phyloP scores from a whole-genome alignment of 257 asterid genomes.

The Solanum tacnaense region DNA sequence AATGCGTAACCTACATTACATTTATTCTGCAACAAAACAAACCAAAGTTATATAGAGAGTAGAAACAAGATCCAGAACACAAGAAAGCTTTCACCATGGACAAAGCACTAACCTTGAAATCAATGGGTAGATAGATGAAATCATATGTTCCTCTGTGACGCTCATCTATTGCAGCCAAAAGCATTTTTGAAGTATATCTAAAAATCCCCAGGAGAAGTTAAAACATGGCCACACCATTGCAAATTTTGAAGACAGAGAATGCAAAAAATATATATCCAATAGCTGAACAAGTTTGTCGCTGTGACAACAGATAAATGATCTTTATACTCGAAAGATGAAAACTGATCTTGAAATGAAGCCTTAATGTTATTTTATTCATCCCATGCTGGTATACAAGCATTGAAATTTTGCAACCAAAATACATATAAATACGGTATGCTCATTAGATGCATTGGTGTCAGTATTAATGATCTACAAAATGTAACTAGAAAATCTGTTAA shows the following conservation, averaged over 20 bases:
- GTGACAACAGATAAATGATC: background rate
- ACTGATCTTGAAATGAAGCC: background rate
- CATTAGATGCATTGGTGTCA: background rate
- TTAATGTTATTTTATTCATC: background rate
- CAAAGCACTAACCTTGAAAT: conserved; percentile 69
- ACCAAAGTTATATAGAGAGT: conserved; percentile 1
- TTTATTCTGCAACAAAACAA: conserved; percentile 68
- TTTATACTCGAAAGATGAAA: background rate
- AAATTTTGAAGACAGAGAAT: background rate
- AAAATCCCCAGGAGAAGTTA: conserved; percentile 11
- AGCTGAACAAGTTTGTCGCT: background rate
- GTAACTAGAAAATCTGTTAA: background rate
- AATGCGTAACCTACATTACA: conserved; percentile 99
- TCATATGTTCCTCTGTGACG: conserved; percentile 92
- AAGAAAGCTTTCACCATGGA: background rate
- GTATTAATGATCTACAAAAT: background rate
- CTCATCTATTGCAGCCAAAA: conserved; percentile 93
- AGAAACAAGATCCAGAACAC: conserved; percentile 2
- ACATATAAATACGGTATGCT: background rate
- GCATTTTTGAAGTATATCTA: conserved; percentile 99
- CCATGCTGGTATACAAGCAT: background rate
- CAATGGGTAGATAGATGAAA: conserved; percentile 92
- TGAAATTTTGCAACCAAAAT: background rate
- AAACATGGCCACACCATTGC: background rate
- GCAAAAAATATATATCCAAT: background rate